Conservation (phyloP, 257 asterid genomes). For the Eustoma russellianum region DNA sequence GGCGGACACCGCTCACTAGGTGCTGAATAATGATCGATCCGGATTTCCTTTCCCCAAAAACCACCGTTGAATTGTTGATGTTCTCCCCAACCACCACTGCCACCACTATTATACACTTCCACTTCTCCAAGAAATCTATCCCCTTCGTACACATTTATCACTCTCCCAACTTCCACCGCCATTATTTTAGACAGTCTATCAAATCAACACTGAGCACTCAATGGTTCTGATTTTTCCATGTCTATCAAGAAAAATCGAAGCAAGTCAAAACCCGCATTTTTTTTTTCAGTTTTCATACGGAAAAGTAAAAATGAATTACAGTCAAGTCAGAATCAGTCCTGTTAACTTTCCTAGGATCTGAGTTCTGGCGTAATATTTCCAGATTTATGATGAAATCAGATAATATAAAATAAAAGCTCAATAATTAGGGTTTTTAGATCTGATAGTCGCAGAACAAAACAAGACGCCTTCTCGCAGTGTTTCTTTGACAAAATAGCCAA, state of each 20-base stretch:
- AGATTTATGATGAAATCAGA: no score
- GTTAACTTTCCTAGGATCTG: no score
- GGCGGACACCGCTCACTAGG: slow-evolving; percentile 96
- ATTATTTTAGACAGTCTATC: slow-evolving; percentile 3
- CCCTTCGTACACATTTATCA: slow-evolving; percentile 63
- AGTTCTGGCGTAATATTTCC: no score
- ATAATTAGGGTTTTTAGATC: no score
- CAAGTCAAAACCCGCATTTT: no score
- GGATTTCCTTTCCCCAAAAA: slow-evolving; percentile 54
- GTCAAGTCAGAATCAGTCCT: no score
- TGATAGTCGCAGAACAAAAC: no score
- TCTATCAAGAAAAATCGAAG: slow-evolving; percentile 14
- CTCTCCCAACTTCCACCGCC: slow-evolving; percentile 30
- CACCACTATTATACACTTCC: slow-evolving; percentile 30
- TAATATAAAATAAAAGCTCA: no score
- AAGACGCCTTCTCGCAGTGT: no score
- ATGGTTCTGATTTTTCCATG: slow-evolving; percentile 16
- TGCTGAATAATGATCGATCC: slow-evolving; percentile 61
- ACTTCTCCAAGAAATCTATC: slow-evolving; percentile 74
- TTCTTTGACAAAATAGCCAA: no score
- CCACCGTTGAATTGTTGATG: slow-evolving; percentile 36
- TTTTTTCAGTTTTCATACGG: no score
- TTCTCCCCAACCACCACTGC: background rate
- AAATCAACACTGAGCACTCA: slow-evolving; percentile 4
- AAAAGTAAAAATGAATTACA: no score